These are phyloP conservation scores for Mortierella sp. DNA, from an alignment of 371 early-diverging fungal genomes.

Conservation along the genomic window DNA sequence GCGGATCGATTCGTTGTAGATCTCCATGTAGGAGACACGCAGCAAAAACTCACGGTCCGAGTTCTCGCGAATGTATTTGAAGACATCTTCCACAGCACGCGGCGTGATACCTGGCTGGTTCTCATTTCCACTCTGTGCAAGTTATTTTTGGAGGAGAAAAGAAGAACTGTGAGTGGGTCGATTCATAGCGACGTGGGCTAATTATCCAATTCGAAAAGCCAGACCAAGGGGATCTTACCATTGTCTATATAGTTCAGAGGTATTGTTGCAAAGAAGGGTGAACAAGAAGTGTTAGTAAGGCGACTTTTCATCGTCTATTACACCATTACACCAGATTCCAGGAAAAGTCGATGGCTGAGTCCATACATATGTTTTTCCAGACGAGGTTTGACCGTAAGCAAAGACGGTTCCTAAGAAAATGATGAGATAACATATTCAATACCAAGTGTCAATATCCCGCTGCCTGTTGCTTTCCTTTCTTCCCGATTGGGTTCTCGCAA, in stretches of 20 bases:
- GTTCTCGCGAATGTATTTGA: conserved; percentile 76
- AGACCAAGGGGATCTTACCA: conserved; percentile 32
- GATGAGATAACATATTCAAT: not conserved
- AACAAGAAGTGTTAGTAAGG: conserved; percentile 6
- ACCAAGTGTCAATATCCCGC: conserved; percentile 1
- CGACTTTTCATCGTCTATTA: not conserved
- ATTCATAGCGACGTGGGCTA: not conserved
- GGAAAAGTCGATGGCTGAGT: not conserved
- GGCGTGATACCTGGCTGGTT: conserved; percentile 87
- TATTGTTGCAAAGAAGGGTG: not conserved
- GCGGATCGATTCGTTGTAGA: conserved; percentile 94
- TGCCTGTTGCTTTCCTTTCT: too few relatives aligned
- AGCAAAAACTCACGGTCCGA: conserved; percentile 83
- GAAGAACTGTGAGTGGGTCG: not conserved
- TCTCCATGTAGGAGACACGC: conserved; percentile 96
- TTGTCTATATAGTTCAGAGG: conserved; percentile 29
- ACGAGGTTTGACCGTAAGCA: conserved; percentile 98
- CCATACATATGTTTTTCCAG: conserved; percentile 93
- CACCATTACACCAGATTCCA: not conserved
- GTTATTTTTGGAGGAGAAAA: not conserved
- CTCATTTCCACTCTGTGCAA: conserved; percentile 69
- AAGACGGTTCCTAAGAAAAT: conserved; percentile 47
- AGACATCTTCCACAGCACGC: conserved; percentile 88
- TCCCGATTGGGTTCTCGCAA: too few relatives aligned
- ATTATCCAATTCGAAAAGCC: not conserved